phyloP scores from a whole-genome alignment of 1,284 basidiomycete species.

The Cryptococcus sp. region DNA sequence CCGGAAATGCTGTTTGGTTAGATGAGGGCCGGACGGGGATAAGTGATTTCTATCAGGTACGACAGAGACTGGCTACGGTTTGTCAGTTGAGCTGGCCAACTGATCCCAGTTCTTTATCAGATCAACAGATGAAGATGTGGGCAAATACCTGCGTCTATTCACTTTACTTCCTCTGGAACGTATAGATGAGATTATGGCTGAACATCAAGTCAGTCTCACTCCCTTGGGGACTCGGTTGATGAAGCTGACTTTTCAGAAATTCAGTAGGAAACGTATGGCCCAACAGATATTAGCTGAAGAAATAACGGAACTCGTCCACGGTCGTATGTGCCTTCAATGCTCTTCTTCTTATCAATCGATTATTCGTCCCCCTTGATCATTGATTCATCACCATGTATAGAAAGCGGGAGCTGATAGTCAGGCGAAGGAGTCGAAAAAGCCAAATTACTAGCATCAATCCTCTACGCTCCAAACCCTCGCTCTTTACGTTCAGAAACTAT shows the following conservation, averaged over 20 bases:
- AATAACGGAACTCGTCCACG: constrained; percentile 82
- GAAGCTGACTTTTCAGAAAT: constrained; percentile 41
- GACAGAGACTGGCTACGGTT: constrained; percentile 39
- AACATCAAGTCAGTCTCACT: constrained; percentile 51
- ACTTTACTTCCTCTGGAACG: constrained; percentile 66
- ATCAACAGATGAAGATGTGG: constrained; percentile 75
- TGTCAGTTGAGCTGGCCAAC: not conserved
- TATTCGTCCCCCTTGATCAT: too few species aligned
- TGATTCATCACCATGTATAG: too few species aligned
- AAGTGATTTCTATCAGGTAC: constrained; percentile 87
- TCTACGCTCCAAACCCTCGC: constrained; percentile 57
- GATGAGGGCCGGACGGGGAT: constrained; percentile 69
- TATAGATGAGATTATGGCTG: constrained; percentile 58
- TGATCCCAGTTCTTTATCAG: constrained; percentile 76
- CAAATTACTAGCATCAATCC: constrained; percentile 57
- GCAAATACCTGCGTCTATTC: constrained; percentile 73
- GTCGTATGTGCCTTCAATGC: constrained; percentile 54
- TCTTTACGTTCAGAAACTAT: constrained; percentile 54
- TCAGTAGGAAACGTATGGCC: constrained; percentile 61
- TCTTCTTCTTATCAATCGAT: too few species aligned
- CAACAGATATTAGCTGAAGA: constrained; percentile 80
- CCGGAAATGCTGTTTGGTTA: constrained; percentile 93
- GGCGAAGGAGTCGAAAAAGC: constrained; percentile 54
- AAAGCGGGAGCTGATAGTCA: constrained; percentile 16
- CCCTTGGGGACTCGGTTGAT: not conserved